Base-by-base conservation (phyloP, 306 rosid genomes). In the cucumber (Cucumis sativus) region DNA sequence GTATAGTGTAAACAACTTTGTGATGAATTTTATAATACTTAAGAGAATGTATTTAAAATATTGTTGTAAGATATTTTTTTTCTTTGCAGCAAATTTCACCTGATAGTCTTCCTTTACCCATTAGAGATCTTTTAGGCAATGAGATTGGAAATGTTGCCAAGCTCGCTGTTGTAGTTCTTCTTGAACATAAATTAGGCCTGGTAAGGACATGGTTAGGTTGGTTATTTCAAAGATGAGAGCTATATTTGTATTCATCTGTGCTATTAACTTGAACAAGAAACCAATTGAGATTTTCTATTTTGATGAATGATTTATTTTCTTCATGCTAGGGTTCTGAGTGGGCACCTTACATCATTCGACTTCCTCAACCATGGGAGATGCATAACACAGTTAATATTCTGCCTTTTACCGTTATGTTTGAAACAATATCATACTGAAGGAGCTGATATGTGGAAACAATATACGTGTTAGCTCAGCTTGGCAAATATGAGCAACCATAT, bases 61-160 rank as follows among this genome's bases (percentile, higher is more conserved):
- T 33, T 23, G 64, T 12, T 57, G 15, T 54, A 35, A 16, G 56
- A 21, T 72, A 23, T 58, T 7, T 30, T n/a, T 63, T 82, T 74
- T 67, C 80, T 63, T 82, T 88, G 84, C 89, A 93, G 98, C 95
- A 91, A 85, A 72, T 93, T 47, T 82, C 91, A 37, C 85, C 87
- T 0, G 90, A 87, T 81, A 81, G 84, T 86, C 89, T 93, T 39
- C 79, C 76, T 80, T 68, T 86, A 4, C 84, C 85, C 75, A 81
- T 93, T 60, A 91, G 60, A 77, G 54, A 55, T 69, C 41, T 82
- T 55, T 73, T 88, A 25, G 51, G 79, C 39, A 84, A 85, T 62
- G 77, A 81, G 78, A 89, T 88, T 61, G 88, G 91, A 57, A 77
- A 81, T 72, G 78, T 88, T 84, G 83, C 93, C 0, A 93, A 85